Evolutionary conservation across 1,284 basidiomycete species (phyloP).

Genomic region (Kwoniella shivajii): DNA sequence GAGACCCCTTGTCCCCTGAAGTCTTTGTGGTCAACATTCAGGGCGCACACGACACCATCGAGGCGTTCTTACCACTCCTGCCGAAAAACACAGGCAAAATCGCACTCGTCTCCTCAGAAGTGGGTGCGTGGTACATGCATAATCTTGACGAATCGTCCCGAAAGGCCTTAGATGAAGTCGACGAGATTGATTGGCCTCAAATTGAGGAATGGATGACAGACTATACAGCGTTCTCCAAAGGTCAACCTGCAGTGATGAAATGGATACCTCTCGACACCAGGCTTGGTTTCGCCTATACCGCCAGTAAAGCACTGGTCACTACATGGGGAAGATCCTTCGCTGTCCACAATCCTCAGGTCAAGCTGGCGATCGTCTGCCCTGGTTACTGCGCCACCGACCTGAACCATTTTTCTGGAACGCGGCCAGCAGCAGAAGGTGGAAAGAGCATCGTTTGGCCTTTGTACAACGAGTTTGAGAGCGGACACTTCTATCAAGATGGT

Average conservation of each 20-base stretch:
- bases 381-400: constrained; percentile 23
- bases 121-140: constrained; percentile 16
- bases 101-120: constrained; percentile 16
- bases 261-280: not conserved
- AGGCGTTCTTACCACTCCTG: constrained; percentile 18
- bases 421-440: constrained; percentile 11
- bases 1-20: constrained; percentile 1
- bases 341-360: constrained; percentile 2
- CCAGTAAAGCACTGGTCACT: constrained; percentile 18
- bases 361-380: constrained; percentile 18
- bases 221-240: constrained; percentile 8
- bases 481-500: constrained; percentile 22
- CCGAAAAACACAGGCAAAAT: constrained; percentile 11
- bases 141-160: not conserved
- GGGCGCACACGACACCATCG: constrained; percentile 12
- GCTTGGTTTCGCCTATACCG: not conserved
- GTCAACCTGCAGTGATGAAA: not conserved
- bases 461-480: constrained; percentile 19
- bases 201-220: constrained; percentile 15
- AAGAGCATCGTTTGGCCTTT: constrained; percentile 21
- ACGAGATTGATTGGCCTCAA: constrained; percentile 6
- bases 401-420: constrained; percentile 7
- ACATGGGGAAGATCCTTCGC: constrained; percentile 16
- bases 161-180: constrained; percentile 4
- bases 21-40: constrained; percentile 21